A percentile compares a stretch with the other conserved stretches of the same genome.
phyloP scores from a whole-genome alignment of 2,329 filamentous ascomycete genomes.

The Arthrobotrys sinensis region DNA sequence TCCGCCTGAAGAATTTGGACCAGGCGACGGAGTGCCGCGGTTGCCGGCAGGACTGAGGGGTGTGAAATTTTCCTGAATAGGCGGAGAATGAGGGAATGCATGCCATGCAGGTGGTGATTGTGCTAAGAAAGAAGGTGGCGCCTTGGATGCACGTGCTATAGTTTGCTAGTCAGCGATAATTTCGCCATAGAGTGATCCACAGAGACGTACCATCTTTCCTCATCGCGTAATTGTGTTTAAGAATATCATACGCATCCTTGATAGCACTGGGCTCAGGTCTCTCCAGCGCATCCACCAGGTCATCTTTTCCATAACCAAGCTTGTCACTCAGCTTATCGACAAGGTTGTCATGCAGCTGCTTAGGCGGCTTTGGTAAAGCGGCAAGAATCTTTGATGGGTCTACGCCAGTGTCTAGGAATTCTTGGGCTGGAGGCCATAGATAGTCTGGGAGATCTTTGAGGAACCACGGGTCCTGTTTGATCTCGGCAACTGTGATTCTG shows the following conservation, averaged over 20 bases:
- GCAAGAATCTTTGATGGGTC: constrained; percentile 80
- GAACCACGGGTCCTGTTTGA: constrained; percentile 95
- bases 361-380: constrained; percentile 83
- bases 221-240: constrained; percentile 98
- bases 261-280: constrained; percentile 96
- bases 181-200: not conserved
- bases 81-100: constrained; percentile 64
- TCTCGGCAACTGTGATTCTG: constrained; percentile 92
- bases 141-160: constrained; percentile 72
- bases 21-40: constrained; percentile 50
- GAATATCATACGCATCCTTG: constrained; percentile 98
- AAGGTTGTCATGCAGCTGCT: constrained; percentile 91
- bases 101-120: constrained; percentile 73
- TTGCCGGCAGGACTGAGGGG: constrained; percentile 29
- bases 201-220: constrained; percentile 84
- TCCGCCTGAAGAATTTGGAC: constrained; percentile 38
- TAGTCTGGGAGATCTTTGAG: constrained; percentile 87
- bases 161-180: not conserved
- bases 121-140: constrained; percentile 72
- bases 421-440: constrained; percentile 86
- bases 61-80: constrained; percentile 52
- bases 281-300: constrained; percentile 93
- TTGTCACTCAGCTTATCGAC: constrained; percentile 97
- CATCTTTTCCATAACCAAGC: constrained; percentile 95
- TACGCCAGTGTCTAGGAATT: constrained; percentile 93